Conservation (phyloP, 164 flowering plant species). For the Umbilicus rupestris region DNA sequence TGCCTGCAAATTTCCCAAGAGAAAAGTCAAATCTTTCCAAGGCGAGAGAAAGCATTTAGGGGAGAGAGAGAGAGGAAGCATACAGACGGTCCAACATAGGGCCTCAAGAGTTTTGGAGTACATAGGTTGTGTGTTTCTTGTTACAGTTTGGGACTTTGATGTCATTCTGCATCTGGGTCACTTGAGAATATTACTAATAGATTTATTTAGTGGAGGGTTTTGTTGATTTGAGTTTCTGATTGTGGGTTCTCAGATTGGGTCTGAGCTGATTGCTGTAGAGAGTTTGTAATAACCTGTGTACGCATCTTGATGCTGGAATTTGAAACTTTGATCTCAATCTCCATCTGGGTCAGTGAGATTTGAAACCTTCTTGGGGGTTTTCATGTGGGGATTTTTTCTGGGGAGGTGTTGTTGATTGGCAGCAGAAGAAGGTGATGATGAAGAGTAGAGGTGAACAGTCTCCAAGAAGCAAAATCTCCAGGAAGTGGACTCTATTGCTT, state of each 20-base stretch:
- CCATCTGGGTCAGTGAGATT: slow-evolving; percentile 3
- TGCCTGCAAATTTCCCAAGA: neutral
- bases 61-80: neutral
- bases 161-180: neutral
- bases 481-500: slow-evolving; percentile 38
- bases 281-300: neutral
- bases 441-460: slow-evolving; percentile 12
- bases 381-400: neutral
- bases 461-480: slow-evolving; percentile 30
- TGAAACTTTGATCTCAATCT: neutral
- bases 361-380: neutral
- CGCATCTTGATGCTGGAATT: neutral
- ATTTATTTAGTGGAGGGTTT: neutral
- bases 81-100: neutral
- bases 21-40: slow-evolving; percentile 2
- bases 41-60: neutral
- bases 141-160: neutral
- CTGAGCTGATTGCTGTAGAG: no score
- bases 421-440: slow-evolving; percentile 1
- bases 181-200: neutral
- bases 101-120: neutral
- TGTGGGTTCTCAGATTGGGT: neutral
- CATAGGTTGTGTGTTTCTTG: neutral
- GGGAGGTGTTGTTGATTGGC: slow-evolving; percentile 4
- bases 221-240: neutral